Evolutionary conservation across 768 basidiomycete species (phyloP).

Genomic region (Tylopilus intermedius): DNA sequence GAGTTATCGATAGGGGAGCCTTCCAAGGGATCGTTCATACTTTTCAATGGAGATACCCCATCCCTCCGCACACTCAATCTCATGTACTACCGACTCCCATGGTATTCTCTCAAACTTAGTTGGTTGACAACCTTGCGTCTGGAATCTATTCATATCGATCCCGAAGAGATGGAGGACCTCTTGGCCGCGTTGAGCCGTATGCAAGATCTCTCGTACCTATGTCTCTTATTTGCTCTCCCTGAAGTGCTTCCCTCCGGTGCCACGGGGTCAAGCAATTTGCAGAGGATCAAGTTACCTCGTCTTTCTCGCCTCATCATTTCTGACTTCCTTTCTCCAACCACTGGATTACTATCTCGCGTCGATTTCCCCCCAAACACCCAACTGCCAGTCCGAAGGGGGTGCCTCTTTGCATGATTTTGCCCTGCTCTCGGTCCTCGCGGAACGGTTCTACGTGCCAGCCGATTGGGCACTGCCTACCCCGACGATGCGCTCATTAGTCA

Average conservation of each 20-base stretch:
- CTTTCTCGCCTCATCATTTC: conserved; percentile 7
- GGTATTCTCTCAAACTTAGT: background rate
- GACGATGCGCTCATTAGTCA: too few species aligned
- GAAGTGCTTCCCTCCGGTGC: background rate
- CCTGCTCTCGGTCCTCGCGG: too few species aligned
- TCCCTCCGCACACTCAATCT: background rate
- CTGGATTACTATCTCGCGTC: conserved; percentile 4
- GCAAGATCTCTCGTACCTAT: conserved; percentile 30
- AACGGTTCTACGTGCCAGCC: too few species aligned
- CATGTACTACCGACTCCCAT: background rate
- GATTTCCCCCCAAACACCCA: too few species aligned
- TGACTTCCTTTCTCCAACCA: conserved; percentile 2
- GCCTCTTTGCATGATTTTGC: too few species aligned
- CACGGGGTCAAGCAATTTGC: background rate
- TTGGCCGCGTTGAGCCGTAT: conserved; percentile 30
- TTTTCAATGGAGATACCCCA: background rate
- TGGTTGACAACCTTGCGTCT: conserved; percentile 35
- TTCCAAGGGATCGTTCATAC: background rate
- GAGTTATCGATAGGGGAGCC: background rate
- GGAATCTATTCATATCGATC: conserved; percentile 20
- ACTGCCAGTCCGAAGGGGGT: too few species aligned
- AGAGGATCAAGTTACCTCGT: background rate
- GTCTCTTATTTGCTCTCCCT: conserved; percentile 31
- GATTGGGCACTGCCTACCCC: too few species aligned
- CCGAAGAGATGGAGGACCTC: conserved; percentile 23